phyloP scores from a whole-genome alignment of 768 basidiomycete genomes.

The Panaeolus cyanescens region DNA sequence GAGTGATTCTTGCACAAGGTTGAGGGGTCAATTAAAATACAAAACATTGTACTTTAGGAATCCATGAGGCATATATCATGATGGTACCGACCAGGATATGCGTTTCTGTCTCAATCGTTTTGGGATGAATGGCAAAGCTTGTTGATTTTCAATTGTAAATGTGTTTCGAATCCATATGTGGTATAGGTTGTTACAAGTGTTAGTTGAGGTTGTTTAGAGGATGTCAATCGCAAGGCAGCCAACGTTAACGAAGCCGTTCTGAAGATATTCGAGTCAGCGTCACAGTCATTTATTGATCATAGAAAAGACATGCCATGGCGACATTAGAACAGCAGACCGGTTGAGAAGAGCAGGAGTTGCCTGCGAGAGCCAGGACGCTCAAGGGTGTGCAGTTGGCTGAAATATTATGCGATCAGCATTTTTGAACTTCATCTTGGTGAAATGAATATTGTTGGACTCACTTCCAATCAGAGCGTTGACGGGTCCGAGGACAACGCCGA shows the following conservation, averaged over 20 bases:
- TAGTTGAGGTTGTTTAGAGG: not conserved
- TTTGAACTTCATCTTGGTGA: too few relatives aligned
- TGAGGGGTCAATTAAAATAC: not conserved
- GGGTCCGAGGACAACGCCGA: not conserved
- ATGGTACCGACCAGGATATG: too few relatives aligned
- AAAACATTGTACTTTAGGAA: not conserved
- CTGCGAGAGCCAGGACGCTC: not conserved
- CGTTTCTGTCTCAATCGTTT: too few relatives aligned
- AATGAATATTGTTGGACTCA: not conserved
- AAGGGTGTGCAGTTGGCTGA: not conserved
- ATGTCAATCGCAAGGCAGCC: not conserved
- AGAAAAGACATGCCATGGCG: not conserved
- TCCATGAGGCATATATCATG: too few relatives aligned
- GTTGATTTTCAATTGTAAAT: too few relatives aligned
- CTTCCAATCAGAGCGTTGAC: not conserved
- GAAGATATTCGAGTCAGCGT: not conserved
- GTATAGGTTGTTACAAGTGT: too few relatives aligned
- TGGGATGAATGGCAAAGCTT: too few relatives aligned
- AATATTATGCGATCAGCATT: not conserved
- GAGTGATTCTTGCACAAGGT: conserved; percentile 3
- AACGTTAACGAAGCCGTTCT: not conserved
- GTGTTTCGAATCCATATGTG: too few relatives aligned
- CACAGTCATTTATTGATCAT: not conserved
- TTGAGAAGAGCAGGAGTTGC: not conserved
- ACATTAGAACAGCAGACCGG: not conserved